Evolutionary conservation across 768 basidiomycete species (phyloP).

Genomic region (Pisolithus marmoratus): DNA sequence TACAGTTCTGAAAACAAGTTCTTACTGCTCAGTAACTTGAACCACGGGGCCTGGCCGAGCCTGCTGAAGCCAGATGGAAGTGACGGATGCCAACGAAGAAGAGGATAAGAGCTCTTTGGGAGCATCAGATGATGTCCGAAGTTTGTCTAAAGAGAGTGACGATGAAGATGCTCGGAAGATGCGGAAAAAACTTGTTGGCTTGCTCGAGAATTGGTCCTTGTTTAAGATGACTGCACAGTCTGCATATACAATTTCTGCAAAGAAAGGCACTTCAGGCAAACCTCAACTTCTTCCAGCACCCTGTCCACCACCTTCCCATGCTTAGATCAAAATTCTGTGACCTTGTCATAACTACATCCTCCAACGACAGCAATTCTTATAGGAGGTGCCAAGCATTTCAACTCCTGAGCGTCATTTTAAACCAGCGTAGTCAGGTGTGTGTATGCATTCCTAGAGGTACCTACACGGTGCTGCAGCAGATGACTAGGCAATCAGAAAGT

Average conservation of each 20-base stretch:
- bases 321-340: conserved; percentile 62
- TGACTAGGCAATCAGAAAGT: conserved; percentile 33
- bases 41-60: conserved; percentile 53
- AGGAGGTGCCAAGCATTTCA: conserved; percentile 71
- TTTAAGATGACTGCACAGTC: conserved; percentile 44
- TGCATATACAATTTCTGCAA: conserved; percentile 60
- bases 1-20: neutral
- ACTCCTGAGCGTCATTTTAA: conserved; percentile 60
- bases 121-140: conserved; percentile 26
- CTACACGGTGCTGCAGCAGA: conserved; percentile 9
- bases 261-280: conserved; percentile 78
- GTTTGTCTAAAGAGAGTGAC: conserved; percentile 43
- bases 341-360: conserved; percentile 50
- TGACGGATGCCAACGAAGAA: conserved; percentile 36
- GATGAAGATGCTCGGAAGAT: conserved; percentile 47
- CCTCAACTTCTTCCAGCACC: conserved; percentile 70
- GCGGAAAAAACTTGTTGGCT: conserved; percentile 61
- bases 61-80: conserved; percentile 38
- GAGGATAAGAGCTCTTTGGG: conserved; percentile 29
- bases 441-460: neutral
- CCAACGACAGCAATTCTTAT: conserved; percentile 67
- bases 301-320: conserved; percentile 58
- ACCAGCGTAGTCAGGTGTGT: conserved; percentile 30
- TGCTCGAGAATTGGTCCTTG: conserved; percentile 62
- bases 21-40: conserved; percentile 71